Evolutionary conservation across 2,329 filamentous ascomycete species (phyloP).

Genomic region (Aspergillus nomiae): DNA sequence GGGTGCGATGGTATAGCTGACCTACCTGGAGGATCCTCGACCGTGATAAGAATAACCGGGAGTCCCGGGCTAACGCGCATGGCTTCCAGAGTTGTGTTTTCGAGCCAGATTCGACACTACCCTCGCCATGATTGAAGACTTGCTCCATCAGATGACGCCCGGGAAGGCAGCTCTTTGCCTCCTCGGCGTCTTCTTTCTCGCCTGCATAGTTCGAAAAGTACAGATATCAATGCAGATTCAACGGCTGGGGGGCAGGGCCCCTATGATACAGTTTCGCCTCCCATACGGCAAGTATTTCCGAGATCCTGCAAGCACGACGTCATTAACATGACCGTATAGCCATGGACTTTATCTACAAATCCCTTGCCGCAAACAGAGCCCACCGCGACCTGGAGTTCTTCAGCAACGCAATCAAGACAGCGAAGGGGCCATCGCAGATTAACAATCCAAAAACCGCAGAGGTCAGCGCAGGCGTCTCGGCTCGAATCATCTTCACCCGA

Average conservation of each 20-base stretch:
- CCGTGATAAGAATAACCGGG: neutral
- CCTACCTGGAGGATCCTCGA: neutral
- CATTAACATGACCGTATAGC: slow-evolving; percentile 48
- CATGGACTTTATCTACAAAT: slow-evolving; percentile 64
- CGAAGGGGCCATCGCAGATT: slow-evolving; percentile 32
- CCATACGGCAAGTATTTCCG: slow-evolving; percentile 36
- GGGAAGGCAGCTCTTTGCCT: slow-evolving; percentile 43
- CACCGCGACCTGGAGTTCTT: slow-evolving; percentile 66
- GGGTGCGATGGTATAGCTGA: neutral
- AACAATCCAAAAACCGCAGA: slow-evolving; percentile 30
- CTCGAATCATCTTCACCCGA: slow-evolving; percentile 70
- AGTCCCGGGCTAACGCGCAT: neutral
- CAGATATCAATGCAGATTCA: slow-evolving; percentile 32
- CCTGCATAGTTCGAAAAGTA: slow-evolving; percentile 33
- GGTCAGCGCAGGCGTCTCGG: slow-evolving; percentile 31
- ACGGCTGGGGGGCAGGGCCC: slow-evolving; percentile 39
- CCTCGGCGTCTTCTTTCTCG: slow-evolving; percentile 42
- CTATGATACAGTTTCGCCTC: slow-evolving; percentile 34
- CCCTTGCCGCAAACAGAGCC: slow-evolving; percentile 54
- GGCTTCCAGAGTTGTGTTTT: neutral
- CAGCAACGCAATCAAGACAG: slow-evolving; percentile 52
- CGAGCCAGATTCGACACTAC: neutral
- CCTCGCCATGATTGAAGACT: slow-evolving; percentile 50
- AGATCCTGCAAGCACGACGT: neutral
- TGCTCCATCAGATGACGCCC: slow-evolving; percentile 50